Evolutionary conservation across 192 early-diverging fungal genomes (phyloP).

Genomic region (Funneliformis geosporum): DNA sequence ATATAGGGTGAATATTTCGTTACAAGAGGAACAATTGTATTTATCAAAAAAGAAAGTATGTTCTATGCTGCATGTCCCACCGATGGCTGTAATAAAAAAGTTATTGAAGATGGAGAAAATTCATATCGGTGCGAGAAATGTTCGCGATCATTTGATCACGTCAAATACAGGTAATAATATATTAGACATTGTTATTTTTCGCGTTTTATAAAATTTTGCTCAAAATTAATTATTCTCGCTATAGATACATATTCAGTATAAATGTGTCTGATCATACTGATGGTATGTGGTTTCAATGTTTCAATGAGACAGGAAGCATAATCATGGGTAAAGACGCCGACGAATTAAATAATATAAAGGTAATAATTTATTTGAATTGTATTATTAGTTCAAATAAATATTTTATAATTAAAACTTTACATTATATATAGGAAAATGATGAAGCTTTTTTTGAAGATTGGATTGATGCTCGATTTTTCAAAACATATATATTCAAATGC

Average conservation of each 20-base stretch:
- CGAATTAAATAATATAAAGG: constrained; percentile 66
- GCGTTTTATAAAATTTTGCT: background rate
- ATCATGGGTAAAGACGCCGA: constrained; percentile 73
- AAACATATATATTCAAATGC: constrained; percentile 71
- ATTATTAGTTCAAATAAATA: background rate
- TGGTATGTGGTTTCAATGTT: constrained; percentile 78
- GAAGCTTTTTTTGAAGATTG: constrained; percentile 51
- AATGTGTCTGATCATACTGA: constrained; percentile 78
- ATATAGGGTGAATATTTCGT: constrained; percentile 71
- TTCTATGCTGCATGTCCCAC: constrained; percentile 86
- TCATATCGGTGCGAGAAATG: constrained; percentile 95
- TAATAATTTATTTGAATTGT: constrained; percentile 29
- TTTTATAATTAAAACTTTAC: background rate
- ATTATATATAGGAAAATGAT: constrained; percentile 42
- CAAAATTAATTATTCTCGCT: background rate
- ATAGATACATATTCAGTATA: constrained; percentile 69
- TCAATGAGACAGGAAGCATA: constrained; percentile 77
- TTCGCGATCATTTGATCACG: constrained; percentile 63
- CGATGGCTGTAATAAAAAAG: constrained; percentile 86
- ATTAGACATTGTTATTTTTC: background rate
- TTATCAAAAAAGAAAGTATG: constrained; percentile 68
- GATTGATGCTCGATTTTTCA: constrained; percentile 62
- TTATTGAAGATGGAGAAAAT: constrained; percentile 58
- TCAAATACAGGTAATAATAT: constrained; percentile 64
- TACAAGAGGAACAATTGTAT: constrained; percentile 69